Percentiles rank a stretch among this genome's conserved stretches.
Conservation (phyloP, 495 filamentous ascomycete genomes). For the Penicillium silybi region DNA sequence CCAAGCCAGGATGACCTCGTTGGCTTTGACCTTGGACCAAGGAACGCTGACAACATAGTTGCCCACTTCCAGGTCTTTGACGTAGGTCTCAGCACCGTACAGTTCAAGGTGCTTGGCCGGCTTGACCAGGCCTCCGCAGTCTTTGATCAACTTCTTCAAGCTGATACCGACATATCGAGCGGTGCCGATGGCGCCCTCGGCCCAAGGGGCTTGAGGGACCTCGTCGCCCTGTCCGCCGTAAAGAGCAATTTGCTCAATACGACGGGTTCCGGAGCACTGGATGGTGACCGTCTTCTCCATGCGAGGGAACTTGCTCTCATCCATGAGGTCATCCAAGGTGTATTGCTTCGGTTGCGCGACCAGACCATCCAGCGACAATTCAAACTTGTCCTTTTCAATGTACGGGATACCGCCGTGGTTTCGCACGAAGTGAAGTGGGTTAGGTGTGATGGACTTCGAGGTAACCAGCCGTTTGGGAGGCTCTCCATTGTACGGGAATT, state of each 20-base stretch:
- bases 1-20: slow-evolving; percentile 66
- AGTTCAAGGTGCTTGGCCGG: slow-evolving; percentile 59
- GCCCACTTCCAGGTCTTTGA: slow-evolving; percentile 57
- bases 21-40: slow-evolving; percentile 58
- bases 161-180: slow-evolving; percentile 59
- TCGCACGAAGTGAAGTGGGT: slow-evolving; percentile 58
- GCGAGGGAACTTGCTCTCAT: slow-evolving; percentile 53
- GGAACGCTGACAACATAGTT: slow-evolving; percentile 64
- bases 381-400: slow-evolving; percentile 52
- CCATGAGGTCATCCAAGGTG: slow-evolving; percentile 53
- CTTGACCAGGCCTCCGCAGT: slow-evolving; percentile 56
- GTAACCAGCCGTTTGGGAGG: slow-evolving; percentile 50
- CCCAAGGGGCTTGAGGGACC: slow-evolving; percentile 65
- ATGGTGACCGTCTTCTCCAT: slow-evolving; percentile 54
- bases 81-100: slow-evolving; percentile 63
- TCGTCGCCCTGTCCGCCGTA: slow-evolving; percentile 67
- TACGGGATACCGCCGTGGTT: slow-evolving; percentile 65
- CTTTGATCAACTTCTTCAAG: slow-evolving; percentile 62
- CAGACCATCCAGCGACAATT: slow-evolving; percentile 51
- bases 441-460: slow-evolving; percentile 53
- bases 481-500: slow-evolving; percentile 72
- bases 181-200: slow-evolving; percentile 63
- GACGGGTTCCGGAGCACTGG: slow-evolving; percentile 65
- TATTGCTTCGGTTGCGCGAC: slow-evolving; percentile 51
- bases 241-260: slow-evolving; percentile 60